These are phyloP conservation scores for Phytopythium chamaehyphon DNA, from an alignment of 352 stramenopile species.

Conservation along the genomic window DNA sequence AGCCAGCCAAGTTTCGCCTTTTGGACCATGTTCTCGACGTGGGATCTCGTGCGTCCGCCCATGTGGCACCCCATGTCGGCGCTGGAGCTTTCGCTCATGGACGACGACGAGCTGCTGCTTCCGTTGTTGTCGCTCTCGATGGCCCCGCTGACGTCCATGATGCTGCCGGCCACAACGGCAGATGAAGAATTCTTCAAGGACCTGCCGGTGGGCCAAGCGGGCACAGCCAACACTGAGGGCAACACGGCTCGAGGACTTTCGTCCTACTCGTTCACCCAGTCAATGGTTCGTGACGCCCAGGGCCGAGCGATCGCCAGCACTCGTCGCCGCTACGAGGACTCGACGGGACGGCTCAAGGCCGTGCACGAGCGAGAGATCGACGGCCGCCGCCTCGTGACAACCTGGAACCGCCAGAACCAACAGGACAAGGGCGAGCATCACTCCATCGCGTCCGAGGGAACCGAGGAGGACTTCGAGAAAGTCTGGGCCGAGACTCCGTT, in stretches of 20 bases:
- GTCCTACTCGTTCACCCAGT: constrained; percentile 77
- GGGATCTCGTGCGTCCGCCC: constrained; percentile 73
- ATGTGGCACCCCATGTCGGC: constrained; percentile 78
- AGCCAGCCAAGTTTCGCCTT: not conserved
- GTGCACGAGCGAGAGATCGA: constrained; percentile 74
- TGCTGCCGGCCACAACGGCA: constrained; percentile 27
- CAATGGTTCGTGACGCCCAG: constrained; percentile 65
- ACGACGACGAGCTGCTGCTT: constrained; percentile 43
- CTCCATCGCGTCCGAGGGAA: constrained; percentile 49
- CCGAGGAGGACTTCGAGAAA: constrained; percentile 65
- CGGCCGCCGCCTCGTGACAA: constrained; percentile 57
- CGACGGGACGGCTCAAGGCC: constrained; percentile 72
- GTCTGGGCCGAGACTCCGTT: constrained; percentile 73
- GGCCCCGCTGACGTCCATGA: constrained; percentile 16
- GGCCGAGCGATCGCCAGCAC: constrained; percentile 59
- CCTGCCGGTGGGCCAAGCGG: constrained; percentile 31
- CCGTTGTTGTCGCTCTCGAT: constrained; percentile 30
- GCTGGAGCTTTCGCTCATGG: constrained; percentile 82
- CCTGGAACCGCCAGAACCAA: constrained; percentile 67
- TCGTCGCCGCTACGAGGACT: constrained; percentile 82
- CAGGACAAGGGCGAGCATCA: constrained; percentile 66
- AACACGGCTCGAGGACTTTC: constrained; percentile 51
- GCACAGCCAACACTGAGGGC: constrained; percentile 17
- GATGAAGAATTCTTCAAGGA: constrained; percentile 85
- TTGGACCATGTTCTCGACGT: constrained; percentile 53